phyloP scores from a whole-genome alignment of 1,139 yeast genomes.

The Yamadazyma spencermartinsiae region DNA sequence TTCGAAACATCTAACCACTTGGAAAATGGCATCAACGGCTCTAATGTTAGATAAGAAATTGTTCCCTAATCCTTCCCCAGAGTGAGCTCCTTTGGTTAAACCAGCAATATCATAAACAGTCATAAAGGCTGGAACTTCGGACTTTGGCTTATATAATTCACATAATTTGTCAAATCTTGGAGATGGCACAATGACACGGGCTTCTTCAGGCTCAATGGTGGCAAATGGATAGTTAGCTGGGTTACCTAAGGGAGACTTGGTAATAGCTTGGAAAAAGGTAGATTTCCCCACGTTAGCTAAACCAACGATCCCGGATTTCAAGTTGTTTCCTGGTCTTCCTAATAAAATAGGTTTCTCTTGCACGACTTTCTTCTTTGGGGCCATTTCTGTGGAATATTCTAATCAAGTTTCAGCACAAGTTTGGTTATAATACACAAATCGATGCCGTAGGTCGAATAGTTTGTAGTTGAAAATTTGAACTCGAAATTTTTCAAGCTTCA shows the following conservation, averaged over 20 bases:
- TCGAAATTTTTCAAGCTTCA: conserved; percentile 4
- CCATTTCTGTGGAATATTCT: conserved; percentile 55
- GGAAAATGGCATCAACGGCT: conserved; percentile 97
- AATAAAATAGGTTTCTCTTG: conserved; percentile 87
- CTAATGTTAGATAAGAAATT: conserved; percentile 96
- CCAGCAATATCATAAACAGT: conserved; percentile 98
- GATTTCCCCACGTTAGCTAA: conserved; percentile 97
- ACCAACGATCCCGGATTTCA: conserved; percentile 96
- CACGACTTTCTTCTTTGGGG: conserved; percentile 86
- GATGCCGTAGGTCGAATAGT: no score
- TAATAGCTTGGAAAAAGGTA: conserved; percentile 82
- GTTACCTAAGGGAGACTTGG: conserved; percentile 91
- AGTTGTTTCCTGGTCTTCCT: conserved; percentile 98
- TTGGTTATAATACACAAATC: no score
- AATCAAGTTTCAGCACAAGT: no score
- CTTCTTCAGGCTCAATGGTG: conserved; percentile 98
- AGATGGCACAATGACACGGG: conserved; percentile 95
- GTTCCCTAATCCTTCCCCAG: conserved; percentile 98
- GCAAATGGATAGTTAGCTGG: conserved; percentile 99
- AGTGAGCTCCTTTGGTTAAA: conserved; percentile 93
- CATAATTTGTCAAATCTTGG: conserved; percentile 78
- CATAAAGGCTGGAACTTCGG: conserved; percentile 89
- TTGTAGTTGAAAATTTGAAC: no score
- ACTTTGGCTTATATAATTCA: conserved; percentile 75
- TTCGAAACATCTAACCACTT: conserved; percentile 96